These are phyloP conservation scores for Aureobasidium vineae DNA, from an alignment of 2,329 filamentous ascomycete species.

Conservation along the genomic window DNA sequence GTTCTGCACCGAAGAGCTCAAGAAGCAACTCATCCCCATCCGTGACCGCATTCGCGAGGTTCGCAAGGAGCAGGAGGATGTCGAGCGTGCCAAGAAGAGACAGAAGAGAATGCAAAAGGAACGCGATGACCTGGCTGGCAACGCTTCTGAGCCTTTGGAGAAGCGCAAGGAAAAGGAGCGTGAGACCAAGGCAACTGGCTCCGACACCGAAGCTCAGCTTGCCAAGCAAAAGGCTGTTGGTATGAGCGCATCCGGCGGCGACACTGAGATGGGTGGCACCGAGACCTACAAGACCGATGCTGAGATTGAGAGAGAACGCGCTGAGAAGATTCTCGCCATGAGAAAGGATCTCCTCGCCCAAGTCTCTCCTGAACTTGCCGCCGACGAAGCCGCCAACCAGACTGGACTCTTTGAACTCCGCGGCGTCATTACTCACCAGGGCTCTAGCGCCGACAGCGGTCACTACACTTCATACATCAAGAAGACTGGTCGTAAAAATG, in stretches of 20 bases:
- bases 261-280: constrained; percentile 70
- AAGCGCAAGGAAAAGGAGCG: constrained; percentile 86
- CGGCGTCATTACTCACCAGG: constrained; percentile 93
- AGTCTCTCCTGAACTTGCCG: constrained; percentile 69
- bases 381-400: constrained; percentile 83
- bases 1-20: constrained; percentile 90
- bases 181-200: constrained; percentile 37
- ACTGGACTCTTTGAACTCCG: constrained; percentile 94
- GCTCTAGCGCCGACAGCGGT: constrained; percentile 92
- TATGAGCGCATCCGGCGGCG: constrained; percentile 53
- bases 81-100: constrained; percentile 86
- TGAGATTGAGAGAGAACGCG: constrained; percentile 82
- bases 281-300: constrained; percentile 95
- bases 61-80: constrained; percentile 89
- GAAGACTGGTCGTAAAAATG: constrained; percentile 72
- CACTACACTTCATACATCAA: constrained; percentile 99
- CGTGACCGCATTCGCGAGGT: constrained; percentile 95
- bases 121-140: constrained; percentile 49
- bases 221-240: constrained; percentile 49
- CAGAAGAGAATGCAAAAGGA: constrained; percentile 69
- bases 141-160: constrained; percentile 66
- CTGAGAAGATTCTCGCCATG: constrained; percentile 68
- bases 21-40: constrained; percentile 80
- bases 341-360: constrained; percentile 86
- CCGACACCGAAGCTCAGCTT: constrained; percentile 44